phyloP scores from a whole-genome alignment of 1,139 yeast species.

The Candida tropicalis region DNA sequence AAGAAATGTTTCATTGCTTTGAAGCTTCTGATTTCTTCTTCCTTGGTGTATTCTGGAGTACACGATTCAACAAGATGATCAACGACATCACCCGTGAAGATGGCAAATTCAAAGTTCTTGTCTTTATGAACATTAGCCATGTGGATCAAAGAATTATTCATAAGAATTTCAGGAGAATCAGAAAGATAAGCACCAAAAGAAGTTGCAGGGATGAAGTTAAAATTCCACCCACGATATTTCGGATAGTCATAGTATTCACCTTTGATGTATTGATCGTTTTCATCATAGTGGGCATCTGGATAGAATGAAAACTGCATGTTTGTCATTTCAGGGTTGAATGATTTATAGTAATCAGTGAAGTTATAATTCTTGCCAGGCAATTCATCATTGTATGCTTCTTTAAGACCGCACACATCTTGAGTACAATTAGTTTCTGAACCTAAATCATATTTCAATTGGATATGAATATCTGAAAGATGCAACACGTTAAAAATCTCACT shows the following conservation, averaged over 20 bases:
- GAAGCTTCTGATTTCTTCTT: background rate
- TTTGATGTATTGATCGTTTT: slow-evolving; percentile 33
- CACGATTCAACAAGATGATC: slow-evolving; percentile 41
- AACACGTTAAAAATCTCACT: slow-evolving; percentile 56
- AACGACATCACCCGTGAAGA: slow-evolving; percentile 73
- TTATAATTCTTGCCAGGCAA: slow-evolving; percentile 31
- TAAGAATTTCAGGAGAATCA: slow-evolving; percentile 63
- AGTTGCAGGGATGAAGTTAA: slow-evolving; percentile 54
- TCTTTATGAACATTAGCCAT: slow-evolving; percentile 37
- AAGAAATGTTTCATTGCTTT: slow-evolving; percentile 2
- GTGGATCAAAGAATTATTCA: slow-evolving; percentile 56
- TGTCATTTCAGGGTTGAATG: slow-evolving; percentile 24
- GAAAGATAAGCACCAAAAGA: slow-evolving; percentile 63
- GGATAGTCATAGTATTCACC: slow-evolving; percentile 47
- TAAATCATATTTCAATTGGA: slow-evolving; percentile 56
- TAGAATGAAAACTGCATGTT: slow-evolving; percentile 26
- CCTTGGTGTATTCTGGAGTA: slow-evolving; percentile 4
- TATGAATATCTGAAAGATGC: slow-evolving; percentile 67
- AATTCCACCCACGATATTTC: slow-evolving; percentile 39
- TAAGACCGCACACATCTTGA: slow-evolving; percentile 50
- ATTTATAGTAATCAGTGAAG: slow-evolving; percentile 29
- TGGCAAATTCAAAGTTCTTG: slow-evolving; percentile 54
- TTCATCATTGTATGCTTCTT: slow-evolving; percentile 36
- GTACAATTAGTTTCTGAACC: slow-evolving; percentile 68
- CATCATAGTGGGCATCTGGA: slow-evolving; percentile 31